Conservation (phyloP, 371 early-diverging fungal species). For the Apophysomyces sp. region DNA sequence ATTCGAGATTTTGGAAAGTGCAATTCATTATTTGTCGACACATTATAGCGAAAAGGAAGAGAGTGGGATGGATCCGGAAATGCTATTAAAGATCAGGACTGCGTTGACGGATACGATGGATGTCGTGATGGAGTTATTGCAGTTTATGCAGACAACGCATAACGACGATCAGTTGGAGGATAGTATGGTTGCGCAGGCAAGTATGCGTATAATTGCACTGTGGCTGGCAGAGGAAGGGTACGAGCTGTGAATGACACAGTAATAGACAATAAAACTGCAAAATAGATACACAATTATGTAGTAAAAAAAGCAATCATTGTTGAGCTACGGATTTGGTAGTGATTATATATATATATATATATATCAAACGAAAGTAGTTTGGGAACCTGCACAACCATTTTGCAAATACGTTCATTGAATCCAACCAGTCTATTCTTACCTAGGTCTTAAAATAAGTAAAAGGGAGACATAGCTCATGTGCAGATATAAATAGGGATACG, state of each 20-base stretch:
- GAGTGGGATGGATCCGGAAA: conserved; percentile 40
- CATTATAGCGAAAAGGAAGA: conserved; percentile 24
- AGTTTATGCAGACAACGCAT: conserved; percentile 31
- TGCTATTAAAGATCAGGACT: conserved; percentile 39
- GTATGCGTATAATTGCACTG: conserved; percentile 39
- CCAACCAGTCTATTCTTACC: too few relatives aligned
- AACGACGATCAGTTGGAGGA: conserved; percentile 26
- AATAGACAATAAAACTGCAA: too few relatives aligned
- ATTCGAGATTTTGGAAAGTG: conserved; percentile 45
- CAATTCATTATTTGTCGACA: conserved; percentile 37
- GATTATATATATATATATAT: too few relatives aligned
- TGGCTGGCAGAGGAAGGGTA: conserved; percentile 51
- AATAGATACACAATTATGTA: too few relatives aligned
- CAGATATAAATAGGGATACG: too few relatives aligned
- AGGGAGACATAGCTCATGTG: too few relatives aligned
- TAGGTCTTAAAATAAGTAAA: too few relatives aligned
- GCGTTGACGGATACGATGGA: conserved; percentile 43
- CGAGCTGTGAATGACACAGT: conserved; percentile 26
- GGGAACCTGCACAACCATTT: too few relatives aligned
- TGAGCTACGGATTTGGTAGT: too few relatives aligned
- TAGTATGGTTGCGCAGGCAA: conserved; percentile 41
- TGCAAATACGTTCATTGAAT: too few relatives aligned
- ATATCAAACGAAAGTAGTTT: too few relatives aligned
- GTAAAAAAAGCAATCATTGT: too few relatives aligned
- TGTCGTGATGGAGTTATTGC: conserved; percentile 38